Evolutionary conservation across 352 stramenopile genomes (phyloP).

Genomic region (Pythium sukuiense): DNA sequence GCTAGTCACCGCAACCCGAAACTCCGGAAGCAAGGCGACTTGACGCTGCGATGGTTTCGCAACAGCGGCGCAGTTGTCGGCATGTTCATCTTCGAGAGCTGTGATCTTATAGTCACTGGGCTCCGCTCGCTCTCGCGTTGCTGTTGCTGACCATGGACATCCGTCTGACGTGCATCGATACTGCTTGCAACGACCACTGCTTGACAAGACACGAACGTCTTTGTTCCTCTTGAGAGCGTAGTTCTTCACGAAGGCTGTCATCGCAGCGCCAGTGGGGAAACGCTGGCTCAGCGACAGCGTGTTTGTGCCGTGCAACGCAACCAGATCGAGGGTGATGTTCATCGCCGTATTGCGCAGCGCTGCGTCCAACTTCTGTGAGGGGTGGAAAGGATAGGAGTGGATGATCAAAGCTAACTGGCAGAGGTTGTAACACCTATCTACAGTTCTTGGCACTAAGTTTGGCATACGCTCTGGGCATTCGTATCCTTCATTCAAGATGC

Average conservation of each 20-base stretch:
- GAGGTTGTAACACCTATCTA: too few relatives aligned
- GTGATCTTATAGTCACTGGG: background rate
- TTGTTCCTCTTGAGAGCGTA: conserved; percentile 1
- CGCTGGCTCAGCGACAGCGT: background rate
- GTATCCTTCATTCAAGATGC: too few relatives aligned
- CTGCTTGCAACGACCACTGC: background rate
- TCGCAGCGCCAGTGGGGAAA: background rate
- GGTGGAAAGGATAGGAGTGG: too few relatives aligned
- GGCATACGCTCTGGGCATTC: too few relatives aligned
- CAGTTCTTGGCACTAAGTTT: too few relatives aligned
- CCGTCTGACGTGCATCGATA: background rate
- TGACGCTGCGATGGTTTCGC: background rate
- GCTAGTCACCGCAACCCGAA: conserved; percentile 9
- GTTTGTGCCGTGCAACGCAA: background rate
- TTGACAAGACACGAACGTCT: background rate
- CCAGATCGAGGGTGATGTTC: background rate
- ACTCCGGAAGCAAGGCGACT: conserved; percentile 6
- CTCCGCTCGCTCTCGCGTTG: background rate
- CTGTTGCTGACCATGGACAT: background rate
- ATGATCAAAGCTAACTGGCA: too few relatives aligned
- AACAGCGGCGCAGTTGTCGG: background rate
- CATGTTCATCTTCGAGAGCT: background rate
- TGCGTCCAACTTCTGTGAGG: too few relatives aligned
- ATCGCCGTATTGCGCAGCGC: too few relatives aligned
- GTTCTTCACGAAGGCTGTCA: background rate